These are phyloP conservation scores for Pichia sp. DNA, from an alignment of 1,139 yeast species.

Conservation along the genomic window DNA sequence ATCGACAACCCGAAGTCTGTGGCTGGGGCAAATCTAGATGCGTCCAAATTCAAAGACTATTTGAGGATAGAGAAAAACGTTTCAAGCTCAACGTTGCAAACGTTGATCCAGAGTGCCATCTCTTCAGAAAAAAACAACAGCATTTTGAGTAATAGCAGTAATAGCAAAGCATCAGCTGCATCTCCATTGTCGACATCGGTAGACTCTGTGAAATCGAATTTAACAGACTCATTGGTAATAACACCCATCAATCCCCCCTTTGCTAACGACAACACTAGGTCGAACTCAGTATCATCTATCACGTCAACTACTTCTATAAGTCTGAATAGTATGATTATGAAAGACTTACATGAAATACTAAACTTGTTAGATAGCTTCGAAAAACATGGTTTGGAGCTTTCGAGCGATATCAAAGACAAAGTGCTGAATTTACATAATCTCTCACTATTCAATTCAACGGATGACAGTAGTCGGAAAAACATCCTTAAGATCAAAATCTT, in stretches of 20 bases:
- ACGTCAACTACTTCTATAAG: conserved; percentile 6
- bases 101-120: conserved; percentile 41
- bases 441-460: conserved; percentile 36
- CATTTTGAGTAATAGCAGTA: background rate
- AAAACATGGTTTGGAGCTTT: conserved; percentile 18
- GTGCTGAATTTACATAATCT: conserved; percentile 56
- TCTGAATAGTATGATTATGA: conserved; percentile 16
- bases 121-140: conserved; percentile 14
- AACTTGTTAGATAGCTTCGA: conserved; percentile 36
- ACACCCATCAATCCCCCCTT: background rate
- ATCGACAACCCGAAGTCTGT: background rate
- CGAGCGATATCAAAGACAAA: conserved; percentile 24
- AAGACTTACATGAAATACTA: conserved; percentile 45
- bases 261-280: background rate
- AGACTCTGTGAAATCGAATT: background rate
- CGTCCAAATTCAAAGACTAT: conserved; percentile 4
- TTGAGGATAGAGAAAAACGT: conserved; percentile 38
- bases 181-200: background rate
- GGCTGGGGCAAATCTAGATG: background rate
- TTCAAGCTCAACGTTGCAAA: conserved; percentile 48
- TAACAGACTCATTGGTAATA: background rate
- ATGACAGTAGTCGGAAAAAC: conserved; percentile 22
- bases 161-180: background rate
- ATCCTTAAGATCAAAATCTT: conserved; percentile 49
- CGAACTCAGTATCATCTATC: conserved; percentile 9